Evolutionary conservation across 140 eudicot genomes (phyloP), one percentile per base, ranked within the genome.

Genomic region (Senecio squalidus): DNA sequence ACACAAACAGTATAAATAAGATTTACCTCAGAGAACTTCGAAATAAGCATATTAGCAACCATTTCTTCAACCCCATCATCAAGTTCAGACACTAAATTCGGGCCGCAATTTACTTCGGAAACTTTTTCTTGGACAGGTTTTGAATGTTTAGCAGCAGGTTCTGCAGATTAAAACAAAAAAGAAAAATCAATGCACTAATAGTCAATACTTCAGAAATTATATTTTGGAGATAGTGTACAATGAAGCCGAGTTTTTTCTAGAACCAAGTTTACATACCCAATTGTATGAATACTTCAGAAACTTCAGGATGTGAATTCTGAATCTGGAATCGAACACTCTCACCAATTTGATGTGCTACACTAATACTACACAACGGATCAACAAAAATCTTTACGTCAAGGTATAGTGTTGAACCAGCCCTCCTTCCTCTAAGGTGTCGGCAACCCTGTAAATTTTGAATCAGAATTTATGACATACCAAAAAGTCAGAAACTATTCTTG

Each of bases 241-340:
- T 29, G 10, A 29, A 7, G 17, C 8, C 28, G 6, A 9, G 3
- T 9, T 20, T 31, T 39, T 45, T 27, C 23, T 33, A 48, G 17
- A 49, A 38, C 7, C 24, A 48, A 66, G 38, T 30, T n/a, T 41
- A 6, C 45, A 27, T 77, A 87, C 99, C 99, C 34, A 92, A 77
- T 66, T 80, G 99, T 72, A 87, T 88, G 76, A 87, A 92, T 64
- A 92, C 95, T 84, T 92, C 99, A 50, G 99, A 80, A 18, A 92
- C 94, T 71, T 87, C 80, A 53, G 95, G 95, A 76, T 87, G 95
- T 6, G 79, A 74, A 28, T 62, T 69, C 54, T 82, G 95, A 49
- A 92, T 75, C 21, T 66, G 79, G 47, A 55, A 60, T 26, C 93
- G 91, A 61, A 92, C 96, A 68, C 51, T 84, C 71, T 92, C 95